Evolutionary conservation across 2,329 filamentous ascomycete species (phyloP), one percentile per base, ranked within the genome.

Genomic region (Nemania sp.): DNA sequence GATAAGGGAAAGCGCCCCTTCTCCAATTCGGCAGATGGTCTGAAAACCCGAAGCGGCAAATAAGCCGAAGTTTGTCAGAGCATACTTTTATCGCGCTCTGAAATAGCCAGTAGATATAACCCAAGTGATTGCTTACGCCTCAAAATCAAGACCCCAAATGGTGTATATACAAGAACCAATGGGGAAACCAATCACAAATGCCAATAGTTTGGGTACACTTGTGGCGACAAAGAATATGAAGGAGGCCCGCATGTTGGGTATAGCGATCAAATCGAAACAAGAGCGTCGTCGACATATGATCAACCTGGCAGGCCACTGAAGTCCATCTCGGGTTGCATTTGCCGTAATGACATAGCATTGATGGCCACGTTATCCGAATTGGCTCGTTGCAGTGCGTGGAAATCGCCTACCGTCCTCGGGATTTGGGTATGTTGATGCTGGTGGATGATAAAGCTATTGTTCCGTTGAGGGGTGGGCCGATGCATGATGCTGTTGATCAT

Each of bases 341-440:
- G 65, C 37, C 66, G 69, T 48, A 77, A 67, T 5, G 68, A 68
- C 8, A 75, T 54, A 1, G 69, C 51, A 33, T 63, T 66, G 60
- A 75, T 69, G 1, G 68, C 42, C 11, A 66, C 68, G 20, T 69
- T 70, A 36, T 78, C 77, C 0, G 74, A 70, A 47, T 73, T 75
- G 9, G 72, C 71, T 33, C 78, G 69, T 52, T 80, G 78, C 2
- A 81, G 61, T 1, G 74, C 73, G 22, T 81, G 78, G 45, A 80
- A 82, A 44, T 80, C 77, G 3, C 73, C 75, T 0, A 79, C 73
- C 1, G 76, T 76, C 41, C 74, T 71, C 2, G 70, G 68, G 52
- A 78, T 67, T 19, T 68, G 69, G 4, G 65, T 61, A 15, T 61
- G 58, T 30, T 61, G 64, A 15, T 71, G 72, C 4, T 68, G 64